phyloP scores from a whole-genome alignment of 371 early-diverging fungal genomes.

The Apophysomyces variabilis region DNA sequence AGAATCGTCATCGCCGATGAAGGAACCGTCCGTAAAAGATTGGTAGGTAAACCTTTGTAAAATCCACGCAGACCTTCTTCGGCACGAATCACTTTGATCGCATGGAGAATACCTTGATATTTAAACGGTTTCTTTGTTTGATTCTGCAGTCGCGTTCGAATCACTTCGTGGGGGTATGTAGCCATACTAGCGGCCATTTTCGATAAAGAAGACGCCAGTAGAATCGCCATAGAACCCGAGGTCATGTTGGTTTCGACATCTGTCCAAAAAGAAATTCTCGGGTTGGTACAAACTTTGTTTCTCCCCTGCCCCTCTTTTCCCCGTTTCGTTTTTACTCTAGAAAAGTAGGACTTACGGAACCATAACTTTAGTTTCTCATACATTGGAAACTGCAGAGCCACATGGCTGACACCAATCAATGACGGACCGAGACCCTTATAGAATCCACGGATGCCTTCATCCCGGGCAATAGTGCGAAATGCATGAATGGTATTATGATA shows the following conservation, averaged over 20 bases:
- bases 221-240: conserved; percentile 59
- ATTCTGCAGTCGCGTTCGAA: conserved; percentile 90
- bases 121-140: conserved; percentile 74
- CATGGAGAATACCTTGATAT: conserved; percentile 80
- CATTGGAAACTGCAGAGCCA: conserved; percentile 93
- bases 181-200: conserved; percentile 88
- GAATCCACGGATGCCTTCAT: conserved; percentile 80
- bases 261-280: neutral
- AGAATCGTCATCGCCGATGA: conserved; percentile 86
- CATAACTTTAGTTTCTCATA: conserved; percentile 87
- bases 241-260: conserved; percentile 25
- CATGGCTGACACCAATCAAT: conserved; percentile 91
- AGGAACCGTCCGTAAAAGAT: conserved; percentile 89
- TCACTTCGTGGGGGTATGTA: conserved; percentile 86
- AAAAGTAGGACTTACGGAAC: conserved; percentile 50
- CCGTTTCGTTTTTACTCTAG: neutral
- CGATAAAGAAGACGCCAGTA: conserved; percentile 81
- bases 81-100: conserved; percentile 66
- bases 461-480: conserved; percentile 65
- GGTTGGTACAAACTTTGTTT: conserved; percentile 11
- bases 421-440: conserved; percentile 92
- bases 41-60: conserved; percentile 89
- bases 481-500: conserved; percentile 79
- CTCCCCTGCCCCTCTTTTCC: neutral
- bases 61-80: conserved; percentile 87